Percentiles rank a stretch among this genome's conserved stretches.
These are phyloP conservation scores for Lachancea mirantina DNA, from an alignment of 805 yeast species.

Conservation along the genomic window DNA sequence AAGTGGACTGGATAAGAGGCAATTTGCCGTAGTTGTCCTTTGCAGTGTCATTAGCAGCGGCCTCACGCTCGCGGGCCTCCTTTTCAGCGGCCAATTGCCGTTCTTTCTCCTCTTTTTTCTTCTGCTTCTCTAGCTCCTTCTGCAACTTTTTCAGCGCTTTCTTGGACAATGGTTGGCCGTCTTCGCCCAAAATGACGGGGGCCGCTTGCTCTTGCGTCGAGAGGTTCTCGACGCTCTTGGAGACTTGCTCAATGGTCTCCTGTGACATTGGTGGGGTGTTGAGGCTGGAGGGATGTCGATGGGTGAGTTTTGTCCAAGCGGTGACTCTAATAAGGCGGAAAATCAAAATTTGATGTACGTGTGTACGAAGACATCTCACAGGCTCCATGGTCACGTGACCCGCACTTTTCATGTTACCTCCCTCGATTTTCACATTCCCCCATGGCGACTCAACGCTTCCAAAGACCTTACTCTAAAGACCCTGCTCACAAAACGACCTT, in stretches of 20 bases:
- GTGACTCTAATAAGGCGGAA: no score
- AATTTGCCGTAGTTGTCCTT: slow-evolving; percentile 82
- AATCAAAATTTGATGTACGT: no score
- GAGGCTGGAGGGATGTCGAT: no score
- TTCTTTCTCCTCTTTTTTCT: slow-evolving; percentile 88
- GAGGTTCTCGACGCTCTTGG: slow-evolving; percentile 6
- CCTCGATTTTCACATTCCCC: no score
- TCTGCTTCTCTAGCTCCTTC: slow-evolving; percentile 87
- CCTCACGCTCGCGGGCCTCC: slow-evolving; percentile 63
- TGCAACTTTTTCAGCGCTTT: slow-evolving; percentile 92
- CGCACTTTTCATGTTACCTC: no score
- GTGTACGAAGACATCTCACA: no score
- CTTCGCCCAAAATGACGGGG: slow-evolving; percentile 49
- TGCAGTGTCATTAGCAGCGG: slow-evolving; percentile 79
- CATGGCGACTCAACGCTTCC: no score
- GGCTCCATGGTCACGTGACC: no score
- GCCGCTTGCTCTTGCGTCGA: slow-evolving; percentile 9
- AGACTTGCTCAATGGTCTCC: slow-evolving; percentile 8
- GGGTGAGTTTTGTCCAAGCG: no score
- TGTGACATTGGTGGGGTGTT: no score
- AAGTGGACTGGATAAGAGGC: slow-evolving; percentile 74
- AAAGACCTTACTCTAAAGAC: no score
- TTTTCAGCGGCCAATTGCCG: slow-evolving; percentile 80
- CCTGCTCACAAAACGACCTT: no score
- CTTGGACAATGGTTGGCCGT: slow-evolving; percentile 86